Conservation (phyloP, 2,329 filamentous ascomycete genomes). For the Cladosporium phlei region DNA sequence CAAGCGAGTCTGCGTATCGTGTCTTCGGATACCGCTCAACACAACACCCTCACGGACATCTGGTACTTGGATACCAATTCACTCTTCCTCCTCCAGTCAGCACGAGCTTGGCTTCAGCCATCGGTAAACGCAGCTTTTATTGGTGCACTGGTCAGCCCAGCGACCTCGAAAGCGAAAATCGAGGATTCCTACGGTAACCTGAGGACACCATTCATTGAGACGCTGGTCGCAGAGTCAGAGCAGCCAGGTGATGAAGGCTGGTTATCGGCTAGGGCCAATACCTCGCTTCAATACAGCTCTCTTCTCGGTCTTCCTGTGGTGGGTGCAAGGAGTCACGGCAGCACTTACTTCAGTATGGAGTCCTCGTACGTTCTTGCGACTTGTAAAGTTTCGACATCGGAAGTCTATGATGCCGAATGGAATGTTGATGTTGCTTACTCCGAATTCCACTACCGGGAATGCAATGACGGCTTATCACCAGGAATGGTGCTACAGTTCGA, state of each 20-base stretch:
- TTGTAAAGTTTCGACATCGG: no score
- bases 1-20: conserved; percentile 14
- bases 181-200: conserved; percentile 18
- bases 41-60: neutral
- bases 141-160: conserved; percentile 13
- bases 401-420: no score
- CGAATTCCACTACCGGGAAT: no score
- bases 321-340: neutral
- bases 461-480: no score
- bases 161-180: conserved; percentile 14
- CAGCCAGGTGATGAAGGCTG: conserved; percentile 14
- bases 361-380: neutral
- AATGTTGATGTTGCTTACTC: no score
- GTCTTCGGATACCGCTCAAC: neutral
- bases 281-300: neutral
- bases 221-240: conserved; percentile 5
- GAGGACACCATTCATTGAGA: conserved; percentile 18
- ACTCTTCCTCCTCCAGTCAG: neutral
- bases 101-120: neutral
- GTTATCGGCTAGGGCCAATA: neutral
- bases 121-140: conserved; percentile 3
- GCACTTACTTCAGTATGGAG: neutral
- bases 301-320: neutral
- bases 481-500: no score
- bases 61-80: neutral